Percentiles rank a stretch among this genome's conserved stretches.
Conservation (phyloP, 768 basidiomycete genomes). For the Amanita molliuscula region DNA sequence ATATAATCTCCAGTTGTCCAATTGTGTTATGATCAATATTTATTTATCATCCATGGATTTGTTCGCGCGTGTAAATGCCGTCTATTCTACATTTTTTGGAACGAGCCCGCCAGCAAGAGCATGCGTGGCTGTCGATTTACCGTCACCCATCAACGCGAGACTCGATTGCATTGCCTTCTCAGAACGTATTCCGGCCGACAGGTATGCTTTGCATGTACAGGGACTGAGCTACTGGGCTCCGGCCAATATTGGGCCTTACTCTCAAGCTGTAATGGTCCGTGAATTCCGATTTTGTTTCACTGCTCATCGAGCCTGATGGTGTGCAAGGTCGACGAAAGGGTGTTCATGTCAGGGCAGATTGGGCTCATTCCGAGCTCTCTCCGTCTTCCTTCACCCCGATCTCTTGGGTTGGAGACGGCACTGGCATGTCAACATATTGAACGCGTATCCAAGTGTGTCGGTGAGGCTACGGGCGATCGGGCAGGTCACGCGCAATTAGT, state of each 20-base stretch:
- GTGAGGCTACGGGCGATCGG: conserved; percentile 48
- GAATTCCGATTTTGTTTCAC: not conserved
- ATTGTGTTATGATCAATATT: conserved; percentile 72
- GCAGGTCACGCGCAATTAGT: conserved; percentile 48
- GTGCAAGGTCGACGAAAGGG: conserved; percentile 53
- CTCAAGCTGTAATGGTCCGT: conserved; percentile 79
- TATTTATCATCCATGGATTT: conserved; percentile 74
- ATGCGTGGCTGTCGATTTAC: conserved; percentile 79
- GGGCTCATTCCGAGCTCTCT: conserved; percentile 75
- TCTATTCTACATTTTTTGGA: conserved; percentile 80
- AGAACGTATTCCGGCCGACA: conserved; percentile 25
- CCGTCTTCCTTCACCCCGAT: conserved; percentile 49
- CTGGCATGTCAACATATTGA: conserved; percentile 73
- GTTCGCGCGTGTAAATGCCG: conserved; percentile 67
- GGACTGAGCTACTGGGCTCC: conserved; percentile 98
- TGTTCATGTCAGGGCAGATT: conserved; percentile 96
- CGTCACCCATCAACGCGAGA: conserved; percentile 40
- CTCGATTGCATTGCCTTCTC: conserved; percentile 79
- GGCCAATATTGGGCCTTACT: conserved; percentile 98
- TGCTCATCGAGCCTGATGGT: not conserved
- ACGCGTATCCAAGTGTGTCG: conserved; percentile 55
- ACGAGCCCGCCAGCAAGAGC: conserved; percentile 88
- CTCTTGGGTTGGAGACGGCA: conserved; percentile 54
- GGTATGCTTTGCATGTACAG: conserved; percentile 88
- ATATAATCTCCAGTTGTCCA: conserved; percentile 39